phyloP scores from a whole-genome alignment of 1,139 yeast genomes.

The Kurtzmaniella quercitrusa region DNA sequence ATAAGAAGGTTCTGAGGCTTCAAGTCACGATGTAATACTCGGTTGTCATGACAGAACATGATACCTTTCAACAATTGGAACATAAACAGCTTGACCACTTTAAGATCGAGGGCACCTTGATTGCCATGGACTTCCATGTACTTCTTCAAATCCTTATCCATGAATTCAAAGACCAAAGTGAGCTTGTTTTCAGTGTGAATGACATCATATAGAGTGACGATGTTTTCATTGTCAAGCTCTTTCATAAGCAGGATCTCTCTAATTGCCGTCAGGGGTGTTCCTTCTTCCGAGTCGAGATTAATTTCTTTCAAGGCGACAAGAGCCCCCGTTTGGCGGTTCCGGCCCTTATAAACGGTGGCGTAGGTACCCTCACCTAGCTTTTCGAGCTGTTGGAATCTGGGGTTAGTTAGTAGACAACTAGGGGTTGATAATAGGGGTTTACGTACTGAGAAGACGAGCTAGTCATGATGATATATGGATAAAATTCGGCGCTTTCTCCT shows the following conservation, averaged over 20 bases:
- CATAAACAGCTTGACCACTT: conserved; percentile 84
- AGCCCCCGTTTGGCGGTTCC: conserved; percentile 88
- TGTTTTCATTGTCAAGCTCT: conserved; percentile 90
- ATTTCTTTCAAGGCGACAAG: conserved; percentile 94
- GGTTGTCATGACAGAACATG: conserved; percentile 90
- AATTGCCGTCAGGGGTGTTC: conserved; percentile 97
- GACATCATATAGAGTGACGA: conserved; percentile 89
- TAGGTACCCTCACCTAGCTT: conserved; percentile 97
- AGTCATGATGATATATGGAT: conserved; percentile 14
- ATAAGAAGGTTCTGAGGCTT: conserved; percentile 93
- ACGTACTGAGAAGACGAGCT: conserved; percentile 30
- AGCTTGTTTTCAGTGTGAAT: conserved; percentile 95
- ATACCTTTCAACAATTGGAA: conserved; percentile 88
- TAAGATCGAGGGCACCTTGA: conserved; percentile 75
- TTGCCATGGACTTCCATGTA: conserved; percentile 90
- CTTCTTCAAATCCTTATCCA: conserved; percentile 91
- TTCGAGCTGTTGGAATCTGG: conserved; percentile 60
- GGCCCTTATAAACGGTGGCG: conserved; percentile 96
- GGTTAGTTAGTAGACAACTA: conserved; percentile 7
- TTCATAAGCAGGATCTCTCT: conserved; percentile 96
- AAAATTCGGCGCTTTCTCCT: not conserved
- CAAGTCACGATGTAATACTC: conserved; percentile 91
- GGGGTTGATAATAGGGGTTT: not conserved
- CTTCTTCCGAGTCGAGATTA: conserved; percentile 92
- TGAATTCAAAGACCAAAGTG: conserved; percentile 86